Conservation (phyloP, 2,329 filamentous ascomycete species). For the Hypoxylon sp. region DNA sequence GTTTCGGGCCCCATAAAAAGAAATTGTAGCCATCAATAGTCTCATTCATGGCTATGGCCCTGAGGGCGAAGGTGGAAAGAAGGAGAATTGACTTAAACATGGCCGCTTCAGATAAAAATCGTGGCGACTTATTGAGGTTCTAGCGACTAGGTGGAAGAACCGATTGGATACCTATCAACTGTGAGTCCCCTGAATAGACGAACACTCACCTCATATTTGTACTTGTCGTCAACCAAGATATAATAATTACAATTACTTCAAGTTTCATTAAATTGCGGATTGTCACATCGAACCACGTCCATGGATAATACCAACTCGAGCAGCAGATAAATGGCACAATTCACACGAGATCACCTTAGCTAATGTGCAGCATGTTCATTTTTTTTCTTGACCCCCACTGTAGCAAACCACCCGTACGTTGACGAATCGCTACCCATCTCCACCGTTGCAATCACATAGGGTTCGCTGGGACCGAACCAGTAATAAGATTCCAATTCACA, state of each 20-base stretch:
- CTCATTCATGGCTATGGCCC: slow-evolving; percentile 34
- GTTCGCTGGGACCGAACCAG: slow-evolving; percentile 15
- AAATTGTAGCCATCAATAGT: slow-evolving; percentile 39
- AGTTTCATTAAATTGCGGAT: slow-evolving; percentile 2
- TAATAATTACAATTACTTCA: background rate
- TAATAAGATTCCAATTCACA: background rate
- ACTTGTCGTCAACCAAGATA: background rate
- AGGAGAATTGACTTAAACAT: slow-evolving; percentile 31
- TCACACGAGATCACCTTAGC: slow-evolving; percentile 7
- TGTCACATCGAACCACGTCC: slow-evolving; percentile 23
- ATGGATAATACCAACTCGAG: slow-evolving; percentile 6
- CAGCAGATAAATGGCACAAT: slow-evolving; percentile 10
- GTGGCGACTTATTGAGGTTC: background rate
- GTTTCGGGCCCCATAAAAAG: slow-evolving; percentile 37
- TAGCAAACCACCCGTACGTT: slow-evolving; percentile 30
- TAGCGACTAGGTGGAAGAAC: background rate
- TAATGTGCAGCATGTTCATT: slow-evolving; percentile 17
- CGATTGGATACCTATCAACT: background rate
- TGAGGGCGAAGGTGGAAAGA: slow-evolving; percentile 27
- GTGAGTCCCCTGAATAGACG: slow-evolving; percentile 1
- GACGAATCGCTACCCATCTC: slow-evolving; percentile 18
- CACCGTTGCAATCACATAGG: slow-evolving; percentile 5
- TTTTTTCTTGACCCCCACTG: background rate
- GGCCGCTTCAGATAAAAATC: background rate
- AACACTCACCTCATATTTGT: background rate